Base-by-base conservation (phyloP, 164 flowering plant species). In the grape (Vitis vinifera) region DNA sequence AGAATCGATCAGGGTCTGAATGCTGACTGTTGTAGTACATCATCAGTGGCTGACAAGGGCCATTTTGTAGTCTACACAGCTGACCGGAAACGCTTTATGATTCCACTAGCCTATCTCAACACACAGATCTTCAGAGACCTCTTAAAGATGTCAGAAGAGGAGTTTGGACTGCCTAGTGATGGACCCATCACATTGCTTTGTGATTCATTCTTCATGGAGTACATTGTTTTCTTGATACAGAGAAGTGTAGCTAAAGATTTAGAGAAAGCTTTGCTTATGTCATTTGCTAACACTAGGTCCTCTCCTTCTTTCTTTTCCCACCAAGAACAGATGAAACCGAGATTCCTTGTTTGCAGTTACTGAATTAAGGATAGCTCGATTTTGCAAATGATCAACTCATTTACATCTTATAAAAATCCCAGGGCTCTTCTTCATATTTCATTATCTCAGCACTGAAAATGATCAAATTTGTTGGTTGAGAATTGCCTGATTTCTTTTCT, bases 51-150 rank as follows among this genome's bases (percentile, higher is more conserved):
- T 16, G 52, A 60, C 12, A 67, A 60, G 16, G 66, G 53, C 12
- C 60, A 60, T 6, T 60, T 60, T 67, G 75, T 73, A 13, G 66
- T 67, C 14, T 60, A 67, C 59, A 66, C 59, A 2, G 10, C 55
- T 19, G 68, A 67, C 44, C 31, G 4, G 9, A 14, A 1, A 6
- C 23, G 71, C 16, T 72, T 72, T 16, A 56, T 23, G 48, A 11
- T 64, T 48, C 74, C 74, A 2, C 8, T 71, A 12, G 37, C 15
- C 16, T 64, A 17, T 64, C 29, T 64, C 23, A 19, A 11, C 10
- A 64, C 4, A 7, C 2, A 19, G 1, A 50, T 49, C 14, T 64
- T 64, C 14, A 16, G 55, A 17, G 55, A 50, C 27, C 67, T 47
- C 5, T 64, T 49, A 13, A 50, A 15, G 17, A 64, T 64, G 55